These are phyloP conservation scores for Francoa sonchifolia DNA, from an alignment of 441 rosid species.

Conservation along the genomic window DNA sequence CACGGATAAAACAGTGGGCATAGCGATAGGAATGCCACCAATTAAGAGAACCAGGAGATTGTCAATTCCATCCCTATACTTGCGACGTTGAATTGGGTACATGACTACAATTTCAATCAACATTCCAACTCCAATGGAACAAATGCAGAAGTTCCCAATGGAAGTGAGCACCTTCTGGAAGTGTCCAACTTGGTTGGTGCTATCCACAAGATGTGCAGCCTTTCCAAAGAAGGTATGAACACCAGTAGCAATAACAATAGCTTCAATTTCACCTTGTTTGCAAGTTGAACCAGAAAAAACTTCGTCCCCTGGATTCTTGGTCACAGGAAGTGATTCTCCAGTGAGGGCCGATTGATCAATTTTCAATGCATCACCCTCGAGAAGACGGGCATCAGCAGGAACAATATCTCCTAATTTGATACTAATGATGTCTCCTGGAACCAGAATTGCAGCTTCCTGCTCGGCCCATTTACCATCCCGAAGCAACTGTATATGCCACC, in stretches of 20 bases:
- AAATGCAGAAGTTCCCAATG: constrained; percentile 95
- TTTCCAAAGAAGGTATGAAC: constrained; percentile 75
- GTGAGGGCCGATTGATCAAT: constrained; percentile 61
- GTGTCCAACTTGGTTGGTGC: constrained; percentile 67
- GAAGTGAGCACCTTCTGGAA: constrained; percentile 89
- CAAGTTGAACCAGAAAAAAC: constrained; percentile 90
- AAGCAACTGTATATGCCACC: neutral
- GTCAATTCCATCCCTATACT: constrained; percentile 81
- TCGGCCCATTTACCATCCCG: too few relatives aligned
- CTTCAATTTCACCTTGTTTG: constrained; percentile 89
- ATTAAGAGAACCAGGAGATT: constrained; percentile 91
- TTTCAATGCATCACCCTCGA: too few relatives aligned
- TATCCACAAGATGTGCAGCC: constrained; percentile 78
- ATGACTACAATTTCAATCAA: constrained; percentile 78
- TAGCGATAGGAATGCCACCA: constrained; percentile 98
- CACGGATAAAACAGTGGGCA: constrained; percentile 93
- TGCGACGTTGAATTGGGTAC: constrained; percentile 69
- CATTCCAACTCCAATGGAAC: constrained; percentile 92
- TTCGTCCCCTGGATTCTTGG: constrained; percentile 81
- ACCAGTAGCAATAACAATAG: constrained; percentile 87
- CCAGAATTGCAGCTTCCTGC: too few relatives aligned
- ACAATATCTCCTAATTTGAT: too few relatives aligned
- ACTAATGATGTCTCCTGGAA: too few relatives aligned
- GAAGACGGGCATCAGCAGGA: too few relatives aligned
- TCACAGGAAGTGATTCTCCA: constrained; percentile 85